Evolutionary conservation across 2,329 filamentous ascomycete species (phyloP).

Genomic region (Alternaria sp.): DNA sequence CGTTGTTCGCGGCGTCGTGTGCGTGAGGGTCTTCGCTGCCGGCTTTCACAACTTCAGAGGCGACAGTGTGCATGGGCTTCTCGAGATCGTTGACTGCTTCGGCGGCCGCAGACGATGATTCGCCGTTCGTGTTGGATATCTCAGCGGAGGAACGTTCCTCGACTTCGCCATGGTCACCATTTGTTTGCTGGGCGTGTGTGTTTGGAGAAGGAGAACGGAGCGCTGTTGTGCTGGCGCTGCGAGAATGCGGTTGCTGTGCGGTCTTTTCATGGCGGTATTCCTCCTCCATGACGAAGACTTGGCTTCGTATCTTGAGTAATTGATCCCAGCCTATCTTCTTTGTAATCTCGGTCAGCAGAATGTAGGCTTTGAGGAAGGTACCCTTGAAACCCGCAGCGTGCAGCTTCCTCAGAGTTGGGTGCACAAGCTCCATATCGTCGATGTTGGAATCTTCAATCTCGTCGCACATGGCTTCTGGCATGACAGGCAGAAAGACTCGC

Average conservation of each 20-base stretch:
- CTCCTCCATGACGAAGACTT: slow-evolving; percentile 99
- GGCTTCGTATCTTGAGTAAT: slow-evolving; percentile 89
- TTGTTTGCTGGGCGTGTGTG: slow-evolving; percentile 42
- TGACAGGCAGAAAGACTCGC: slow-evolving; percentile 83
- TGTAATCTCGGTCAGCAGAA: slow-evolving; percentile 92
- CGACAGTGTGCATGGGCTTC: slow-evolving; percentile 79
- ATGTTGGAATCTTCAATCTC: slow-evolving; percentile 91
- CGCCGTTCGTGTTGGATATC: slow-evolving; percentile 38
- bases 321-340: slow-evolving; percentile 98
- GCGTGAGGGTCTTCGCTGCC: slow-evolving; percentile 66
- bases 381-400: slow-evolving; percentile 90
- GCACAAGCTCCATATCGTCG: slow-evolving; percentile 82
- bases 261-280: slow-evolving; percentile 88
- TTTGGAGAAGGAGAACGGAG: slow-evolving; percentile 69
- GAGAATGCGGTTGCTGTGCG: slow-evolving; percentile 53
- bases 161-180: slow-evolving; percentile 46
- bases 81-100: slow-evolving; percentile 60
- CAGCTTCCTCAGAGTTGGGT: slow-evolving; percentile 83
- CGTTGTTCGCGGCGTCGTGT: slow-evolving; percentile 57
- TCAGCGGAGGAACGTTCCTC: slow-evolving; percentile 23
- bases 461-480: slow-evolving; percentile 88
- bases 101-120: slow-evolving; percentile 33
- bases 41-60: slow-evolving; percentile 77
- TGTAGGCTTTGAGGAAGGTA: slow-evolving; percentile 94
- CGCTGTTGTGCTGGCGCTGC: slow-evolving; percentile 80